phyloP scores from a whole-genome alignment of 2,329 filamentous ascomycete species.

The Arthrobotrys sinensis region DNA sequence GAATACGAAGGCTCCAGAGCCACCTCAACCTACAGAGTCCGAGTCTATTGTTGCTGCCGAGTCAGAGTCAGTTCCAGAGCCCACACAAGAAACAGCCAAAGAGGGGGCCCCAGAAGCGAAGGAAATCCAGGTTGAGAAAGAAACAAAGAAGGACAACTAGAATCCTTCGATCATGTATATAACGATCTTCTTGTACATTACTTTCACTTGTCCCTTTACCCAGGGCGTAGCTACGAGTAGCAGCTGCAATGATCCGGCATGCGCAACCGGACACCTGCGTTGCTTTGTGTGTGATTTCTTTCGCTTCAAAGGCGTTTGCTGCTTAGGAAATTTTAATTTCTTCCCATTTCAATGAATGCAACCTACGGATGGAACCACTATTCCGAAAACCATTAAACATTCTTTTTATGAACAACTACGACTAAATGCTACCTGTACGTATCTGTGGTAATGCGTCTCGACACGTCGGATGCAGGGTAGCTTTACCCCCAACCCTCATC shows the following conservation, averaged over 20 bases:
- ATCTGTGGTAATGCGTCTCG: conserved; percentile 43
- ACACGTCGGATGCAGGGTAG: conserved; percentile 35
- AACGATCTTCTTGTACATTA: conserved; percentile 51
- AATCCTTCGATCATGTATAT: conserved; percentile 31
- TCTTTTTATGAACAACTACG: background rate
- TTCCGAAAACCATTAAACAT: background rate
- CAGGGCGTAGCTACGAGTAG: conserved; percentile 15
- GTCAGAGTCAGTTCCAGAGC: conserved; percentile 42
- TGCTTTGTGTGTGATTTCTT: conserved; percentile 35
- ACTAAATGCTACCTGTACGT: conserved; percentile 52
- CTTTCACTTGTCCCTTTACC: conserved; percentile 16
- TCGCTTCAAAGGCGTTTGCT: conserved; percentile 33
- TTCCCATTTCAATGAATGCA: conserved; percentile 2
- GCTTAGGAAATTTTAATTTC: conserved; percentile 41
- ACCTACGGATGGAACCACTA: background rate
- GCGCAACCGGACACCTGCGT: conserved; percentile 18
- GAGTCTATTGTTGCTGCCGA: conserved; percentile 51
- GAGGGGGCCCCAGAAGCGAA: conserved; percentile 43
- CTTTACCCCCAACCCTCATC: background rate
- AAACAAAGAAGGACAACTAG: conserved; percentile 48
- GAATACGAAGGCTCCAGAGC: background rate
- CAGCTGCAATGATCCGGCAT: conserved; percentile 1
- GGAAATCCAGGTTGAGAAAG: conserved; percentile 56
- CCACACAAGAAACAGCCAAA: conserved; percentile 35
- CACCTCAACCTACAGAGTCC: conserved; percentile 53